phyloP scores from a whole-genome alignment of 225 moss, liverwort and hornwort genomes.

The Bryoerythrophyllum caledonicum region DNA sequence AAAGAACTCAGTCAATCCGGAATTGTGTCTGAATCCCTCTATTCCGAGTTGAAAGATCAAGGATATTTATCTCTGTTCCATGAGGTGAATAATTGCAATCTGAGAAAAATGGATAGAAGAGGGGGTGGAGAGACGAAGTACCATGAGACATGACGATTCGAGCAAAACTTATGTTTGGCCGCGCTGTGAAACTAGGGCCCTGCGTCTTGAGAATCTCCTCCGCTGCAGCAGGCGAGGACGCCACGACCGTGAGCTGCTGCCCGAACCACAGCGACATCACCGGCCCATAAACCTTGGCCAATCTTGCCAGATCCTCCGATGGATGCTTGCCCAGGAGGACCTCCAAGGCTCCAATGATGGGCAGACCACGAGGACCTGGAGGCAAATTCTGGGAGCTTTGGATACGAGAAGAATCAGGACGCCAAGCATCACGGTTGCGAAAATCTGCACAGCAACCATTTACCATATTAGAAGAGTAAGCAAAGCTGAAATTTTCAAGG shows the following conservation, averaged over 20 bases:
- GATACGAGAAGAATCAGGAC: not conserved
- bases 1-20: too few relatives aligned
- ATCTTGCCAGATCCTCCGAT: not conserved
- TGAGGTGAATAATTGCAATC: too few relatives aligned
- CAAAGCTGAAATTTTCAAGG: not conserved
- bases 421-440: not conserved
- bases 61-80: too few relatives aligned
- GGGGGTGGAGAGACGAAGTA: too few relatives aligned
- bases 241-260: not conserved
- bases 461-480: not conserved
- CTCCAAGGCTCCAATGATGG: slow-evolving; percentile 1
- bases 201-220: not conserved
- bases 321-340: not conserved
- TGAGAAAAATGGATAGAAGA: too few relatives aligned
- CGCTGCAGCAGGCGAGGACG: not conserved
- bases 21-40: not conserved
- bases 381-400: not conserved
- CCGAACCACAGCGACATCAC: not conserved
- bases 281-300: not conserved
- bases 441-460: not conserved
- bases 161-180: not conserved
- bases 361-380: slow-evolving; percentile 1
- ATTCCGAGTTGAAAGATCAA: not conserved
- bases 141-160: not conserved
- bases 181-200: not conserved